phyloP scores from a whole-genome alignment of 2,329 filamentous ascomycete genomes.

The Paramyrothecium sp. region DNA sequence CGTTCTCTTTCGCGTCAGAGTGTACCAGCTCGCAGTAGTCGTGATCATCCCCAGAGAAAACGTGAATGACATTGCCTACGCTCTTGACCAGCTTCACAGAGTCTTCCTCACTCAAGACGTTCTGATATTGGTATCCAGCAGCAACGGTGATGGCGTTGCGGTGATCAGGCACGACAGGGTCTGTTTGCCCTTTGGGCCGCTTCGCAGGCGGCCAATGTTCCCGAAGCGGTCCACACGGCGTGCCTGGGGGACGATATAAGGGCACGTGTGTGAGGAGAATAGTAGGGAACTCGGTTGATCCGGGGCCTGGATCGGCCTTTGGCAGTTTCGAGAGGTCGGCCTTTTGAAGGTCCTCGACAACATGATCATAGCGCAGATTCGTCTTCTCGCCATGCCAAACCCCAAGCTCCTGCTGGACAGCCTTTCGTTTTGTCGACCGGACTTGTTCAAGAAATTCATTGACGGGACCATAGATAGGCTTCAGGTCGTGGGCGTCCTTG shows the following conservation, averaged over 20 bases:
- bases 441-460: constrained; percentile 73
- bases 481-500: constrained; percentile 49
- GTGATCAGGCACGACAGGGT: constrained; percentile 58
- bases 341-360: constrained; percentile 56
- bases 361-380: constrained; percentile 55
- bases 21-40: constrained; percentile 94
- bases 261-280: constrained; percentile 91
- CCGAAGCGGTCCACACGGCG: constrained; percentile 81
- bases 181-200: constrained; percentile 56
- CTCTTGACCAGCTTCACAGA: constrained; percentile 74
- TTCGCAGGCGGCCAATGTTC: constrained; percentile 78
- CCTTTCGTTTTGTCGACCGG: constrained; percentile 62
- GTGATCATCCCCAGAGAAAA: constrained; percentile 96
- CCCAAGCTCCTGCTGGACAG: constrained; percentile 67
- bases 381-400: constrained; percentile 60
- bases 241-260: constrained; percentile 76
- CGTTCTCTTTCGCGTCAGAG: constrained; percentile 61
- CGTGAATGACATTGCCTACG: constrained; percentile 77
- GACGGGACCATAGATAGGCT: constrained; percentile 71
- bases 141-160: constrained; percentile 76
- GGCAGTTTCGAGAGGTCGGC: constrained; percentile 29
- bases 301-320: constrained; percentile 40
- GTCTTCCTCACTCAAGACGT: constrained; percentile 77
- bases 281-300: constrained; percentile 70
- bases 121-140: constrained; percentile 93